These are phyloP conservation scores for Crithidia sp. DNA, from an alignment of 208 protist species.

Conservation along the genomic window DNA sequence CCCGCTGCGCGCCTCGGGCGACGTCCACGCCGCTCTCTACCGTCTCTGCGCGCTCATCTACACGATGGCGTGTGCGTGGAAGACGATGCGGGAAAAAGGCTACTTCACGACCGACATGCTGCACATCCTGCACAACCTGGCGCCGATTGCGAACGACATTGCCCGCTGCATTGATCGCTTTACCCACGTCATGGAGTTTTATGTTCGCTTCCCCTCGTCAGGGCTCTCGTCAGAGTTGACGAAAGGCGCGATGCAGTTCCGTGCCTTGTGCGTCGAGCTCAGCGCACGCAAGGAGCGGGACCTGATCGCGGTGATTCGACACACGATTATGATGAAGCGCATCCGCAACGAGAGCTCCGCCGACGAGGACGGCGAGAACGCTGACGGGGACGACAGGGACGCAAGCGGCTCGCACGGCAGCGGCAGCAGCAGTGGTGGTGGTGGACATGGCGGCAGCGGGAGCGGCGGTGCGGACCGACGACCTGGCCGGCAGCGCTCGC, in stretches of 20 bases:
- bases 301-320: constrained; percentile 55
- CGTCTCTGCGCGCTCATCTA: constrained; percentile 72
- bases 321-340: constrained; percentile 46
- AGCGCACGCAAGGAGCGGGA: constrained; percentile 53
- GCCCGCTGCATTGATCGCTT: constrained; percentile 56
- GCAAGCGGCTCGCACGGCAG: neutral
- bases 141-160: constrained; percentile 64
- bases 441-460: neutral
- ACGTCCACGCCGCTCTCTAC: constrained; percentile 70
- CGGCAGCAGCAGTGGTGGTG: neutral
- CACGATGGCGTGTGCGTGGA: constrained; percentile 78
- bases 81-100: constrained; percentile 76
- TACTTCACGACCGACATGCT: constrained; percentile 76
- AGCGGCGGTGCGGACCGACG: neutral
- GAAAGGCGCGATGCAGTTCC: constrained; percentile 70
- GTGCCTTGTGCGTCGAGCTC: constrained; percentile 56
- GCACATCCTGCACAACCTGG: constrained; percentile 69
- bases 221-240: constrained; percentile 61
- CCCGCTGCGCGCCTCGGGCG: constrained; percentile 58
- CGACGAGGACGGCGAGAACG: neutral
- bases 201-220: constrained; percentile 50
- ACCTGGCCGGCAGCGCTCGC: neutral
- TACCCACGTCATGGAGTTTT: constrained; percentile 57
- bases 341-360: constrained; percentile 19
- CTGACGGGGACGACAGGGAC: neutral